Evolutionary conservation across 495 filamentous ascomycete species (phyloP).

Genomic region (Aspergillus biplanus): DNA sequence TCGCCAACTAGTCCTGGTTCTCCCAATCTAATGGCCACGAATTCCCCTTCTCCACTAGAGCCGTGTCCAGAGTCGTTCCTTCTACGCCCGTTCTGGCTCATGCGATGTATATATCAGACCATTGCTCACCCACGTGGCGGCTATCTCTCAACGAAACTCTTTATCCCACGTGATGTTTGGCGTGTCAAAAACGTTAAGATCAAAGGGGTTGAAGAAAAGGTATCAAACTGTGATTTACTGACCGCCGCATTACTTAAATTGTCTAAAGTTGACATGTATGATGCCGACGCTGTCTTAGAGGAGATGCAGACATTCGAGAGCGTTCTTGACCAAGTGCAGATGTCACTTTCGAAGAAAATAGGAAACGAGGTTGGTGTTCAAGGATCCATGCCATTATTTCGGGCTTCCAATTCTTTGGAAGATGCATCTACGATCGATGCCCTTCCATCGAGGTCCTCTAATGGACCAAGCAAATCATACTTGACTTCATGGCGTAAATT

Average conservation of each 20-base stretch:
- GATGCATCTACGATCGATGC: conserved; percentile 44
- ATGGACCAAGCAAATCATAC: conserved; percentile 67
- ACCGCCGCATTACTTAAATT: conserved; percentile 89
- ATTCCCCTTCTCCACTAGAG: conserved; percentile 77
- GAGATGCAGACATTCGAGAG: conserved; percentile 94
- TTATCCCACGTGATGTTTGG: conserved; percentile 93
- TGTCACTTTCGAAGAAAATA: conserved; percentile 75
- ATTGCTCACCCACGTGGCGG: conserved; percentile 89
- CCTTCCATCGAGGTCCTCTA: conserved; percentile 55
- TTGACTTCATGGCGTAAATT: conserved; percentile 79
- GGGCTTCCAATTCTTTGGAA: conserved; percentile 55
- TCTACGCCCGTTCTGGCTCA: conserved; percentile 93
- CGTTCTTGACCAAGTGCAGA: conserved; percentile 84
- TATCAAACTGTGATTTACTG: conserved; percentile 88
- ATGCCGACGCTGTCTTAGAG: conserved; percentile 88
- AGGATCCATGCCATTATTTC: conserved; percentile 67
- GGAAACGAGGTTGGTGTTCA: conserved; percentile 89
- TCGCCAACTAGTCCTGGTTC: conserved; percentile 69
- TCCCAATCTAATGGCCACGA: conserved; percentile 60
- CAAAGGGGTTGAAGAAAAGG: conserved; percentile 89
- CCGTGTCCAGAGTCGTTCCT: conserved; percentile 87
- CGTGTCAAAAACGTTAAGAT: conserved; percentile 91
- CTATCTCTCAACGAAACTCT: conserved; percentile 87
- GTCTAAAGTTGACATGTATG: conserved; percentile 78
- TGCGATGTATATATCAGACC: conserved; percentile 91